Percentiles rank a stretch among this genome's conserved stretches.
These are phyloP conservation scores for Syzygium oleosum DNA, from an alignment of 345 rosid genomes.

Conservation along the genomic window DNA sequence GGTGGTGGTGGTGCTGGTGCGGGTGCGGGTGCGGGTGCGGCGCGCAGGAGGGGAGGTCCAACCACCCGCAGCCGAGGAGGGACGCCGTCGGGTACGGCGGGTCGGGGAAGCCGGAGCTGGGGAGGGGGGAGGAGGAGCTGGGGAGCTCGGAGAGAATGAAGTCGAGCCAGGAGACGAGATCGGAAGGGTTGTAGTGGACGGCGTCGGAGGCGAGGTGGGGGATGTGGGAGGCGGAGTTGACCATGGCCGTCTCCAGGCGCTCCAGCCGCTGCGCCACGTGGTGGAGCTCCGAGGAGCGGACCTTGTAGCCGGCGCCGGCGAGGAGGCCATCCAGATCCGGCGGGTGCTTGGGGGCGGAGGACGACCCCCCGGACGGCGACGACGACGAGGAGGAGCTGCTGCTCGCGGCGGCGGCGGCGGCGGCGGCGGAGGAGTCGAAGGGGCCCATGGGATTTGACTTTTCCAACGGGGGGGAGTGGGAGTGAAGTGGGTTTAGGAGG, in stretches of 20 bases:
- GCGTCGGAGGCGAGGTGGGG: constrained; percentile 39
- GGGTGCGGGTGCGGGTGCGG: background rate
- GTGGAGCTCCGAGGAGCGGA: constrained; percentile 45
- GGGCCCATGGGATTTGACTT: constrained; percentile 17
- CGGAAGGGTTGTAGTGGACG: constrained; percentile 52
- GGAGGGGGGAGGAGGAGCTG: constrained; percentile 10
- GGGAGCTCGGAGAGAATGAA: constrained; percentile 48
- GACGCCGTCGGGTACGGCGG: background rate
- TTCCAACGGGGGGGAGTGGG: background rate
- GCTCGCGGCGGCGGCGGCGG: constrained; percentile 10
- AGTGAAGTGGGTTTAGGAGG: background rate
- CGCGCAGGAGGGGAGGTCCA: background rate
- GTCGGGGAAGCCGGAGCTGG: constrained; percentile 20
- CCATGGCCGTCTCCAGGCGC: constrained; percentile 53
- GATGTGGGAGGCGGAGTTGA: constrained; percentile 33
- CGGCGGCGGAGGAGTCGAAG: constrained; percentile 15
- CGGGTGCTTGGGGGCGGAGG: constrained; percentile 19
- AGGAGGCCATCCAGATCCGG: constrained; percentile 43
- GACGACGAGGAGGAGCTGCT: constrained; percentile 15
- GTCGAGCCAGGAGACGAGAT: constrained; percentile 59
- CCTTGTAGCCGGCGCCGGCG: constrained; percentile 59
- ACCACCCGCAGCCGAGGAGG: background rate
- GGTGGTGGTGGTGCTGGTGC: background rate
- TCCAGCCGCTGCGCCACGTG: constrained; percentile 59
- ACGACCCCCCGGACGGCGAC: constrained; percentile 20